Base-by-base conservation (phyloP, 2,329 filamentous ascomycete species). In the Cercospora zeina region DNA sequence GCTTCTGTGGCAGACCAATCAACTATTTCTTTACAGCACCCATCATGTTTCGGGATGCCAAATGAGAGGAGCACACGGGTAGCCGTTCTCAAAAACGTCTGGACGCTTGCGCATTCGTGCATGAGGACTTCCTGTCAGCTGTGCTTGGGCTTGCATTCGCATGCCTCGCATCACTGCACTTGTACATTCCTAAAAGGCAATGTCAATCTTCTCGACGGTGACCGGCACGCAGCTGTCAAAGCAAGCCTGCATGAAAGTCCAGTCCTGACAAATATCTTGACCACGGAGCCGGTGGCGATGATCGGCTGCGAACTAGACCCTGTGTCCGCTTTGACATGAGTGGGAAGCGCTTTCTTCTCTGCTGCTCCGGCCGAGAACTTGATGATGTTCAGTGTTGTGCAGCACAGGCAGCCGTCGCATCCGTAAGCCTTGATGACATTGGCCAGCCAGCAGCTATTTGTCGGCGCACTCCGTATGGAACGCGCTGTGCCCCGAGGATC, bases 91-190 rank as follows among this genome's bases (percentile, higher is more conserved):
- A 8, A 16, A 11, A 31, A 51, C 24, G 47, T 24, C 24, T 33
- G 16, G 39, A 31, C 24, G 47, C 47, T 51, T 51, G 47, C 47
- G 47, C 47, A 51, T 33, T 51, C 24, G 14, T 31, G 47, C 47
- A 51, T 51, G 24, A 14, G 47, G 21, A 21, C 47, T 10, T 27
- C 2, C 14, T 45, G 39, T 16, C 39, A 45, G 9, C 13, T 51
- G 47, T 51, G 47, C 47, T 33, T 51, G 11, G 30, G 47, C 47
- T 51, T 51, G 47, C 24, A 51, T 51, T n/a, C 10, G 39, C 39
- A 24, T n/a, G 21, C 13, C 5, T 51, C 27, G 24, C 47, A 7
- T 27, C 30, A n/a, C 14, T 51, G 24, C 14, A 30, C 24, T 51
- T 27, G 24, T 27, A 51, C 47, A 31, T 51, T 30, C 47, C 47